Conservation (phyloP, 345 rosid genomes). For the Punica granatum region DNA sequence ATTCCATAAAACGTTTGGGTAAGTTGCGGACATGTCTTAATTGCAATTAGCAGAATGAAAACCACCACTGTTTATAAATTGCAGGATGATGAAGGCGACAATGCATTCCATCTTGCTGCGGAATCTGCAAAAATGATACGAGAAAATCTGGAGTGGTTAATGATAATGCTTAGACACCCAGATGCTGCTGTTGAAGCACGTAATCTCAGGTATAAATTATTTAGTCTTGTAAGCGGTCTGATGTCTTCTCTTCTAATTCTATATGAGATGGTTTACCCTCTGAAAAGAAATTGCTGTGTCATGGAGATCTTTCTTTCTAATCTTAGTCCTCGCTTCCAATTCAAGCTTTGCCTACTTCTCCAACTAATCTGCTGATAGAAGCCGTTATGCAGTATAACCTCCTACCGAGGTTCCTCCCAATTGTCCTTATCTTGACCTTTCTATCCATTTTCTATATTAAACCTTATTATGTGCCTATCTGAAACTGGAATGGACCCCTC, state of each 20-base stretch:
- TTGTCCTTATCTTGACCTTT: neutral
- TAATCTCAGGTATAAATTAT: conserved; percentile 71
- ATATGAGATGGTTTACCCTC: neutral
- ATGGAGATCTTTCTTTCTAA: neutral
- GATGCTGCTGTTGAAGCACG: conserved; percentile 78
- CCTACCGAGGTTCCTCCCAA: neutral
- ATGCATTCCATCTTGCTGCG: conserved; percentile 98
- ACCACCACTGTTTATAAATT: conserved; percentile 14
- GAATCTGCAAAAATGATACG: conserved; percentile 95
- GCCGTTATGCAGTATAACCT: neutral
- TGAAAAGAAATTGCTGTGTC: neutral
- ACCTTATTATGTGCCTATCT: neutral
- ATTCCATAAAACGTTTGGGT: neutral
- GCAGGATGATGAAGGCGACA: conserved; percentile 96
- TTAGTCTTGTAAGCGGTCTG: neutral
- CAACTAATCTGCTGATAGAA: neutral
- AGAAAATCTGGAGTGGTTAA: conserved; percentile 95
- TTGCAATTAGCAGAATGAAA: neutral
- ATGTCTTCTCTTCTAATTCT: neutral
- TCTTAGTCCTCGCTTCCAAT: neutral
- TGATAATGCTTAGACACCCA: conserved; percentile 73
- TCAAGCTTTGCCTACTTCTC: neutral
- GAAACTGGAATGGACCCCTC: neutral
- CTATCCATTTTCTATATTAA: neutral
- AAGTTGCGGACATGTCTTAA: neutral